Percentiles rank a stretch among this genome's conserved stretches.
Evolutionary conservation across 2,329 filamentous ascomycete species (phyloP).

Genomic region (Diaporthe eres): DNA sequence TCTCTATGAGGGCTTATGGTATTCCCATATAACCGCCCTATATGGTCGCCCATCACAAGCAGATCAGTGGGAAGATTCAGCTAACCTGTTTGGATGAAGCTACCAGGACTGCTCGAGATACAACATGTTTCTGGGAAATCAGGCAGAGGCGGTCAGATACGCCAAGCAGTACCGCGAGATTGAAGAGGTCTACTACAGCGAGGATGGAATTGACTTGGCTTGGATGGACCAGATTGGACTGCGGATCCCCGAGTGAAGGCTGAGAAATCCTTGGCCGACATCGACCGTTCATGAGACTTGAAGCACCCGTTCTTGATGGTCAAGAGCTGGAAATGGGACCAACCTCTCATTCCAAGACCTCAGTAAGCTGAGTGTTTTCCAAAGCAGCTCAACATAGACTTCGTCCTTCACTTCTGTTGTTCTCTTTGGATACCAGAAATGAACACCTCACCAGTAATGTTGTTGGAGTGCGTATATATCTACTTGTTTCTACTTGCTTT

Average conservation of each 20-base stretch:
- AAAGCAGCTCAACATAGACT: no score
- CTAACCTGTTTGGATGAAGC: constrained; percentile 1
- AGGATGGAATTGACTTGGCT: constrained; percentile 6
- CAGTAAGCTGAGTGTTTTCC: no score
- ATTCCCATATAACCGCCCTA: not conserved
- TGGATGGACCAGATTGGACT: constrained; percentile 16
- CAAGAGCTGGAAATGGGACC: not conserved
- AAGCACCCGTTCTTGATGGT: no score
- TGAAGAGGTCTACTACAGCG: not conserved
- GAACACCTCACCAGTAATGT: not conserved
- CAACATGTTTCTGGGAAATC: not conserved
- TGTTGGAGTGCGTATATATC: not conserved
- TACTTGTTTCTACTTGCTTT: not conserved
- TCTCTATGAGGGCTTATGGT: not conserved
- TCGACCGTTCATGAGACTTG: not conserved
- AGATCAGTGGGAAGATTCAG: not conserved
- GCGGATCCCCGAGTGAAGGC: not conserved
- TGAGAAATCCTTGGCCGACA: not conserved
- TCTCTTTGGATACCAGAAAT: not conserved
- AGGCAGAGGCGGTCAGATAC: not conserved
- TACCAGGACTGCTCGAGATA: constrained; percentile 1
- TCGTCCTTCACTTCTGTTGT: not conserved
- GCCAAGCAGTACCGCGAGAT: not conserved
- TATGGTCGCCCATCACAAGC: not conserved
- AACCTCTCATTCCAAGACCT: not conserved